Base-by-base conservation (phyloP, 192 early-diverging fungal genomes). In the Coemansia sp. region DNA sequence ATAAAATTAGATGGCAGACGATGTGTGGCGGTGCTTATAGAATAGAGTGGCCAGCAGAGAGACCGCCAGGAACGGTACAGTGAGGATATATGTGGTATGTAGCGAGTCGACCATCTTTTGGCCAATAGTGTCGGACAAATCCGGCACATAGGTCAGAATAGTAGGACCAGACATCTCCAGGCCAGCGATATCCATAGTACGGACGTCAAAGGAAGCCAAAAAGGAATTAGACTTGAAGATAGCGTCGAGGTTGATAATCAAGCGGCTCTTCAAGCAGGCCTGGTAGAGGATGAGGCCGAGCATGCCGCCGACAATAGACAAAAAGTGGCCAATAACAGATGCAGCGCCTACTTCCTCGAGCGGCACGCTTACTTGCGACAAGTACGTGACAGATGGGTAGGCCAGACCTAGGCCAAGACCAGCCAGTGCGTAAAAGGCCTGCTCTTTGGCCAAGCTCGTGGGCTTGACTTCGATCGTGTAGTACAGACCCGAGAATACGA, bases 231-330 rank as follows among this genome's bases (percentile, higher is more conserved):
- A 62, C 33, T 58, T 11, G 62, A 82, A 82, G n/a, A 82, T 52
- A 5, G 74, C 46, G 12, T 62, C 52, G 29, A 82, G 65, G 44
- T 77, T 82, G 29, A 38, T 24, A 18, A 82, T 82, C 38, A 82
- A 65, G 0, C 72, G 64, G 72, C 80, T 82, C 75, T 82, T 82
- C 52, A 81, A 47, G 33, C 80, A 77, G 34, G 80, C 80, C 44
- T 82, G 75, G 71, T 82, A 82, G 55, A 82, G 72, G 11, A 82
- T 76, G 8, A 82, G 69, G 15, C 80, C 80, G 10, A 82, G 71
- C 80, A 82, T 82, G 41, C 80, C 80, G 58, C 80, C 80, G 63
- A 82, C 72, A 20, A 82, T 64, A 3, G 80, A 83, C 66, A 83
- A 43, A 67, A 83, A 83, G 72, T 82, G 75, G 40, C 75, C 69